phyloP scores from a whole-genome alignment of 169 alveolate genomes.

The Ichthyophthirius multifiliis region DNA sequence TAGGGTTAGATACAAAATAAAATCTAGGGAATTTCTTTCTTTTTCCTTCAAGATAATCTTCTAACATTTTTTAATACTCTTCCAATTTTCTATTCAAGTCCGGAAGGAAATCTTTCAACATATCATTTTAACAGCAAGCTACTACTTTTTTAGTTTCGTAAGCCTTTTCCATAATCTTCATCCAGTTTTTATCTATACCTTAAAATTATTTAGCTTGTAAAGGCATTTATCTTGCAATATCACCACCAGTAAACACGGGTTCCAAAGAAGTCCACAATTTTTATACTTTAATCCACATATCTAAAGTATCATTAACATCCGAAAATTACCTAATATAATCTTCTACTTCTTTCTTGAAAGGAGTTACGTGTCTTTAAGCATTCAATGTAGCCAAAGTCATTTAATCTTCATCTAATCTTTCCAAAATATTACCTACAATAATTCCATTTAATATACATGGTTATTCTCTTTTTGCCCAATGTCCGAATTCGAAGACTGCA shows the following conservation, averaged over 20 bases:
- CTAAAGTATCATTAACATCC: slow-evolving; percentile 94
- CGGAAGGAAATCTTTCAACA: slow-evolving; percentile 93
- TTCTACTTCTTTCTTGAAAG: slow-evolving; percentile 90
- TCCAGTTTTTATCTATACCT: slow-evolving; percentile 94
- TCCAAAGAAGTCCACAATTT: slow-evolving; percentile 96
- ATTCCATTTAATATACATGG: slow-evolving; percentile 89
- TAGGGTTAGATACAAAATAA: slow-evolving; percentile 95
- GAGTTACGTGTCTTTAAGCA: slow-evolving; percentile 92
- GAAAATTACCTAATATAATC: slow-evolving; percentile 86
- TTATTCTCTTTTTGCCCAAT: slow-evolving; percentile 89
- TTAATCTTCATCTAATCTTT: slow-evolving; percentile 92
- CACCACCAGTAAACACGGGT: slow-evolving; percentile 97
- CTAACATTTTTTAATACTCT: slow-evolving; percentile 94
- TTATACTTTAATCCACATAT: slow-evolving; percentile 96
- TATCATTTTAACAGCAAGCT: slow-evolving; percentile 93
- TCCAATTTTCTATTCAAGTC: slow-evolving; percentile 91
- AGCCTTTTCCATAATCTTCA: slow-evolving; percentile 94
- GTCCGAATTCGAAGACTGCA: slow-evolving; percentile 91
- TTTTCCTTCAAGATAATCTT: slow-evolving; percentile 95
- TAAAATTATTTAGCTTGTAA: slow-evolving; percentile 94
- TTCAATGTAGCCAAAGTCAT: slow-evolving; percentile 88
- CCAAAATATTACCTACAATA: slow-evolving; percentile 90
- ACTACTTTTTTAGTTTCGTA: slow-evolving; percentile 93
- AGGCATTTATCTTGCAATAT: slow-evolving; percentile 97
- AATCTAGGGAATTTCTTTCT: slow-evolving; percentile 97